Percentiles rank a stretch among this genome's conserved stretches.
Evolutionary conservation across 495 filamentous ascomycete species (phyloP).

Genomic region (Aspergillus coremiiformis): DNA sequence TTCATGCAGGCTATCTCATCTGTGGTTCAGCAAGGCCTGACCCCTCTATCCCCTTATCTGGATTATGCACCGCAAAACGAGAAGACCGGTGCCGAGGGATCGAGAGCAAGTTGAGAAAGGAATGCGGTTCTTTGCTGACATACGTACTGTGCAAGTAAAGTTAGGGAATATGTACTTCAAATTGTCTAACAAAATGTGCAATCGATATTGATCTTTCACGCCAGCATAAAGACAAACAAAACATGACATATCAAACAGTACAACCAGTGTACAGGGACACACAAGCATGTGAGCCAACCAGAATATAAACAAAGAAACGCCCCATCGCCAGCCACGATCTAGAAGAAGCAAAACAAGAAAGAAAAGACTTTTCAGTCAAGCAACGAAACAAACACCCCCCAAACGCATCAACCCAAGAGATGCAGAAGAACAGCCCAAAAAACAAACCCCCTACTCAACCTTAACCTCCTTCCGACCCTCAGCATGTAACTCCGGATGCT

Average conservation of each 20-base stretch:
- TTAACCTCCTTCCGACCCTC: neutral
- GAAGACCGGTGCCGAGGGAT: constrained; percentile 2
- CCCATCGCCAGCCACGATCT: neutral
- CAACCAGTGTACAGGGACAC: neutral
- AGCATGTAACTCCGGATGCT: constrained; percentile 18
- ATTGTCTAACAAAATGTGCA: neutral
- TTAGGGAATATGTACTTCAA: too few relatives aligned
- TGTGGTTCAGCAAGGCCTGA: constrained; percentile 57
- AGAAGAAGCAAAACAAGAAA: neutral
- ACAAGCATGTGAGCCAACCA: neutral
- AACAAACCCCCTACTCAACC: neutral
- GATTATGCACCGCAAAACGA: constrained; percentile 38
- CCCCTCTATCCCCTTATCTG: constrained; percentile 57
- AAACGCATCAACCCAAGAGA: neutral
- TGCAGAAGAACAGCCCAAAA: neutral
- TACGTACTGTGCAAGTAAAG: too few relatives aligned
- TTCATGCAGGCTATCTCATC: constrained; percentile 57
- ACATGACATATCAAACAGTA: neutral
- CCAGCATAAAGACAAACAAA: too few relatives aligned
- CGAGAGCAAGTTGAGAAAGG: neutral
- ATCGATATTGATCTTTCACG: too few relatives aligned
- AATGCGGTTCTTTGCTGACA: neutral
- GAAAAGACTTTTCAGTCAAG: neutral
- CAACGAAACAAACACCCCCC: neutral
- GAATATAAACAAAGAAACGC: neutral